Percentiles rank a stretch among this genome's conserved stretches.
Evolutionary conservation across 1,284 basidiomycete genomes (phyloP).

Genomic region (Rhodotorula sp.): DNA sequence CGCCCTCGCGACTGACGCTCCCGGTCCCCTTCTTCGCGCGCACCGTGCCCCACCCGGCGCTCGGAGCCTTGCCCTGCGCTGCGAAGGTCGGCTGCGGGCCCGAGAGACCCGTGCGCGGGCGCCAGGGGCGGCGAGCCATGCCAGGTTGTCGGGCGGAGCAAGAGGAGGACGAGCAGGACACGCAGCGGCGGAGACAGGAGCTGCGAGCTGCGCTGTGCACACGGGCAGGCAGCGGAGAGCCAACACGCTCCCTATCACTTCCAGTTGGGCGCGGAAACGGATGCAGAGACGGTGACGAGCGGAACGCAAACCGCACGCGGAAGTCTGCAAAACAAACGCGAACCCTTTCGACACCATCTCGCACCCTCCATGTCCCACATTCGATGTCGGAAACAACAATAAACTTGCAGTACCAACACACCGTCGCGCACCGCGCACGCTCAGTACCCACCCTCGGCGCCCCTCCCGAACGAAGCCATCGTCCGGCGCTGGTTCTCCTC

Average conservation of each 20-base stretch:
- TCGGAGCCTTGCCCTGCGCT: constrained; percentile 13
- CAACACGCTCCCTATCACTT: too few relatives aligned
- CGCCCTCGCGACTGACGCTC: constrained; percentile 9
- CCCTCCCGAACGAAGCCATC: constrained; percentile 64
- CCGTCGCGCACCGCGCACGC: background rate
- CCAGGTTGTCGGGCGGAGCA: accelerated
- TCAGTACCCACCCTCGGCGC: constrained; percentile 9
- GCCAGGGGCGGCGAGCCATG: background rate
- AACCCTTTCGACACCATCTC: too few relatives aligned
- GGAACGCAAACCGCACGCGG: too few relatives aligned
- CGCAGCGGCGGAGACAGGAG: too few relatives aligned
- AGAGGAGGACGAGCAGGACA: background rate
- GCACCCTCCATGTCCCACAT: too few relatives aligned
- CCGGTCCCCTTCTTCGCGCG: constrained; percentile 7
- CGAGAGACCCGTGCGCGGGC: background rate
- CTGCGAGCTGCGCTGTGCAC: too few relatives aligned
- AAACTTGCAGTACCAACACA: too few relatives aligned
- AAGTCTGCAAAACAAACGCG: too few relatives aligned
- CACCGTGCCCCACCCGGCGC: constrained; percentile 1
- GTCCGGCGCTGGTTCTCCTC: constrained; percentile 87
- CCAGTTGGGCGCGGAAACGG: too few relatives aligned
- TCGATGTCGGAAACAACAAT: background rate
- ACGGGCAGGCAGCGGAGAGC: too few relatives aligned
- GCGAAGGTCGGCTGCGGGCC: constrained; percentile 13
- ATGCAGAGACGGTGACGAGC: too few relatives aligned